Evolutionary conservation across 2,329 filamentous ascomycete genomes (phyloP), one percentile per base, ranked within the genome.

Genomic region (Ilyonectria robusta): DNA sequence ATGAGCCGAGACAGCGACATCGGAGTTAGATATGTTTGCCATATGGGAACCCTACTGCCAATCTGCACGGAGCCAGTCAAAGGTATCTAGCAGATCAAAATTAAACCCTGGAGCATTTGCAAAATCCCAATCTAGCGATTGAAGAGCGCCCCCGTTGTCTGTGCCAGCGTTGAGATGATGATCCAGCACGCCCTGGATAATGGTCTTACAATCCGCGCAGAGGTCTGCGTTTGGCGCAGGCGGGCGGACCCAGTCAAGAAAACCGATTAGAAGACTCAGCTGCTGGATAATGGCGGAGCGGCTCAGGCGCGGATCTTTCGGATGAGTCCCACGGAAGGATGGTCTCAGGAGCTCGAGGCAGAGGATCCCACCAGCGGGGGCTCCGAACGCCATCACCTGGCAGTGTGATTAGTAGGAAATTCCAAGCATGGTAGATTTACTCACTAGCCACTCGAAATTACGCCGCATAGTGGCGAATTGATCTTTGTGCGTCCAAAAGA

Each of bases 131-230:
- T 81, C 77, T 2, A 80, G 71, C 0, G 71, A 66, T 19, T 75
- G 69, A 15, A 77, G 29, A 2, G 72, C 75, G 2, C 67, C 71
- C 0, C 68, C 72, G 4, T 67, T 63, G n/a, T 70, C 63, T 1
- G 75, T 21, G 6, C 33, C 37, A 15, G 57, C 76, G 63, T 87
- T 86, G 9, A 87, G 77, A 2, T 84, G 80, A 51, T 85, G 82
- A 42, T 87, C 85, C 9, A 87, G 77, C 2, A 87, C 86, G 15
- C 80, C 82, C 61, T 85, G 82, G 55, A 88, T 86, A 19, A 86
- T 80, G 3, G 77, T 77, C 62, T 84, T 83, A 73, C 83, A 85
- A 21, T 83, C 78, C 13, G 73, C 76, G 69, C 85, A 87, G 4
- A 87, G 75, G 13, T 83, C 80, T 6, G 81, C 83, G 35, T 87